A percentile compares a stretch with the other conserved stretches of the same genome.
Evolutionary conservation across 192 early-diverging fungal genomes (phyloP).

Genomic region (Backusella liffmaniae): DNA sequence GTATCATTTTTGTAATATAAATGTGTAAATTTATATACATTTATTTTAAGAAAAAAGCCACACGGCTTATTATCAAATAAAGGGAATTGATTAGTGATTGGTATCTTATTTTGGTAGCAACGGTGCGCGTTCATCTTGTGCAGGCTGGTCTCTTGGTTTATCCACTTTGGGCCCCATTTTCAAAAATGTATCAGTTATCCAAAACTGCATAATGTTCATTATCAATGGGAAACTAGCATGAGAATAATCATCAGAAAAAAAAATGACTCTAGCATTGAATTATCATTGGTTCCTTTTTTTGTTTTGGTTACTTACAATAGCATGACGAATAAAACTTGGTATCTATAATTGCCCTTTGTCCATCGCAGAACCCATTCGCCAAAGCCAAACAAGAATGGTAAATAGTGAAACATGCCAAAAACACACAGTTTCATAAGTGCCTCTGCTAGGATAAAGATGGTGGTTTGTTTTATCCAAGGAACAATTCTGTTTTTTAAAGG

Average conservation of each 20-base stretch:
- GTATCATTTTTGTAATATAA: too few species aligned
- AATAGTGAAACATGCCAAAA: slow-evolving; percentile 51
- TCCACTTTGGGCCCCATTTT: slow-evolving; percentile 27
- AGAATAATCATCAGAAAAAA: neutral
- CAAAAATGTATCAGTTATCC: slow-evolving; percentile 63
- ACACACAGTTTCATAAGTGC: slow-evolving; percentile 72
- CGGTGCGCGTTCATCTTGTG: neutral
- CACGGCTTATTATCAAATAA: neutral
- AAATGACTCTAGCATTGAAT: neutral
- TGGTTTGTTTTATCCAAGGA: slow-evolving; percentile 67
- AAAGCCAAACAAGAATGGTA: slow-evolving; percentile 64
- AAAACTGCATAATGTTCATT: slow-evolving; percentile 80
- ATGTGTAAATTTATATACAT: neutral
- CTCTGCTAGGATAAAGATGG: slow-evolving; percentile 63
- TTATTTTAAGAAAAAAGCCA: neutral
- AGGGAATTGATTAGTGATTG: neutral
- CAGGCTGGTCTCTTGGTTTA: neutral
- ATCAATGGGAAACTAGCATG: slow-evolving; percentile 57
- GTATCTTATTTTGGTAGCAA: slow-evolving; percentile 8
- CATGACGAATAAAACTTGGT: slow-evolving; percentile 79
- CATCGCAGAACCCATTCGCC: slow-evolving; percentile 68
- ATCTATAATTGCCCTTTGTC: slow-evolving; percentile 49
- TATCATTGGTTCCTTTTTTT: neutral
- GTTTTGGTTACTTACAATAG: slow-evolving; percentile 37
- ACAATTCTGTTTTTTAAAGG: slow-evolving; percentile 44